A percentile compares a stretch with the other conserved stretches of the same genome.
Evolutionary conservation across 306 rosid genomes (phyloP).

Genomic region (Inga leiocalycina): DNA sequence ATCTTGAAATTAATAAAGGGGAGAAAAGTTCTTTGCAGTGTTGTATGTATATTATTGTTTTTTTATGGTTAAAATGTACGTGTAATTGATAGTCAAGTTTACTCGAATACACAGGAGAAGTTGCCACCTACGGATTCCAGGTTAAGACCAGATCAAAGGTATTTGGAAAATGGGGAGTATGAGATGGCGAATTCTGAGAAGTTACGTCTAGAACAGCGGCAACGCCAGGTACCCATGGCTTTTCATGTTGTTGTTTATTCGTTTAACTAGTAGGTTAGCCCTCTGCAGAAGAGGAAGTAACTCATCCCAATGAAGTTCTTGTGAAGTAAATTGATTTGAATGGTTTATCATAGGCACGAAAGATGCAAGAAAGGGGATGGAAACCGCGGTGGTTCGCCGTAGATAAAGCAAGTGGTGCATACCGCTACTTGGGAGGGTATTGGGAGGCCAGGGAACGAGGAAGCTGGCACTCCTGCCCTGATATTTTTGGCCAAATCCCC

Average conservation of each 20-base stretch:
- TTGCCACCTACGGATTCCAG: conserved; percentile 99
- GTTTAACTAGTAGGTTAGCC: conserved; percentile 6
- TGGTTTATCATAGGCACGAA: conserved; percentile 73
- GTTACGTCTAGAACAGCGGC: conserved; percentile 92
- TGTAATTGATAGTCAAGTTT: conserved; percentile 23
- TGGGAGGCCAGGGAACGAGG: conserved; percentile 85
- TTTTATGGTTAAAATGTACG: conserved; percentile 10
- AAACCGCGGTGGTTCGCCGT: conserved; percentile 87
- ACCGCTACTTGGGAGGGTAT: conserved; percentile 80
- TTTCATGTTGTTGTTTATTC: conserved; percentile 19
- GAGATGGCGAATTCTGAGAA: conserved; percentile 98
- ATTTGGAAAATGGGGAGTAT: conserved; percentile 94
- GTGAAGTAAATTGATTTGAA: conserved; percentile 6
- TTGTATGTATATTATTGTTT: neutral
- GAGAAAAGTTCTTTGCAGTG: neutral
- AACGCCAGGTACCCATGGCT: conserved; percentile 75
- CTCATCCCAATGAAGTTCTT: neutral
- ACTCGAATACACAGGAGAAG: conserved; percentile 58
- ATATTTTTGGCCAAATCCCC: conserved; percentile 84
- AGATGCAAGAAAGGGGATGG: conserved; percentile 99
- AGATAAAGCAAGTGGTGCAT: conserved; percentile 80
- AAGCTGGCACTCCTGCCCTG: conserved; percentile 90
- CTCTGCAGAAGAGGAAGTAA: neutral
- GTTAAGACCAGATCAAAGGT: conserved; percentile 96
- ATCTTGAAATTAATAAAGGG: conserved; percentile 11